Percentiles rank a stretch among this genome's conserved stretches.
phyloP scores from a whole-genome alignment of 768 basidiomycete genomes.

The Leccinum variicolor region DNA sequence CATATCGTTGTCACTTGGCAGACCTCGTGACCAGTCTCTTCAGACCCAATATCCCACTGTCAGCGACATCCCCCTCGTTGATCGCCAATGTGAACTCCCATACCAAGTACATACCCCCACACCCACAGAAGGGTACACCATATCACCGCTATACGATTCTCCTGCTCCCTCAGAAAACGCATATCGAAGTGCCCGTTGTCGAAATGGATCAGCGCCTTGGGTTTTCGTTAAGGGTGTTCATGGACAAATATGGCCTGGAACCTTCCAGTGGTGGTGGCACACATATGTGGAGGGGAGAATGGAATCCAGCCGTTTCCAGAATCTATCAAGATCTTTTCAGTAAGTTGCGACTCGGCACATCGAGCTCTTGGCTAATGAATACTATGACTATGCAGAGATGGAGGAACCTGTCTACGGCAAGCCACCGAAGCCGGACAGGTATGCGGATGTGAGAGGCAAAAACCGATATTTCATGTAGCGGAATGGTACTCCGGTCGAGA shows the following conservation, averaged over 20 bases:
- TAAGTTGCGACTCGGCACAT: conserved; percentile 36
- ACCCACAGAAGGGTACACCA: conserved; percentile 83
- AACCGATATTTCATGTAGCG: conserved; percentile 27
- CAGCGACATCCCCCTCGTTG: conserved; percentile 43
- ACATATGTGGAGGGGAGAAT: conserved; percentile 82
- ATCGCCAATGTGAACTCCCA: conserved; percentile 49
- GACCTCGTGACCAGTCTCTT: background rate
- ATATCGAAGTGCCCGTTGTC: conserved; percentile 44
- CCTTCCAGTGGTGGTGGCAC: conserved; percentile 61
- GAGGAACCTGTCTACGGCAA: conserved; percentile 25
- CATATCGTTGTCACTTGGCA: background rate
- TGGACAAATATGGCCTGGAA: conserved; percentile 50
- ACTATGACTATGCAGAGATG: conserved; percentile 11
- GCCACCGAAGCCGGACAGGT: conserved; percentile 29
- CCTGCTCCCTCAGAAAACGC: conserved; percentile 66
- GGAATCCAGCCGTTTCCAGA: conserved; percentile 60
- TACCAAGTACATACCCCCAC: conserved; percentile 83
- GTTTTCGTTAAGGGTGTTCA: conserved; percentile 69
- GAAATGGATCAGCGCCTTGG: conserved; percentile 45
- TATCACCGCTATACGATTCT: conserved; percentile 88
- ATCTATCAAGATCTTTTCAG: conserved; percentile 68
- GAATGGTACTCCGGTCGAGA: background rate
- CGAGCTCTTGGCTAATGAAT: background rate
- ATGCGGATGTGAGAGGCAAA: conserved; percentile 28
- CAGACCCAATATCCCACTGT: conserved; percentile 82